Evolutionary conservation across 2,329 filamentous ascomycete genomes (phyloP).

Genomic region (Microsporum audouinii): DNA sequence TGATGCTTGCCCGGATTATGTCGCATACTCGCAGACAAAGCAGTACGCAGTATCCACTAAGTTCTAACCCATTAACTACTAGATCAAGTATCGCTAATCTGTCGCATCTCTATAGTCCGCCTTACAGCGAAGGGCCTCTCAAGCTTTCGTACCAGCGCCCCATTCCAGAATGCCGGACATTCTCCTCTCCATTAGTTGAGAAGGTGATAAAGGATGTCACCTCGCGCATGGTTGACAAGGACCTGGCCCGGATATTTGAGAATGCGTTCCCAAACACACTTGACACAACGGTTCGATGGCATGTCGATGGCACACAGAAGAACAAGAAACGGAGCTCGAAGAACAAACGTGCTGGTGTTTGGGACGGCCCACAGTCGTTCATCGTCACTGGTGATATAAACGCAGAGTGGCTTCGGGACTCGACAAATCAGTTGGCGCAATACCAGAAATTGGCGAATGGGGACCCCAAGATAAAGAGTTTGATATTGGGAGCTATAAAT

Average conservation of each 20-base stretch:
- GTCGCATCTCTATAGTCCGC: slow-evolving; percentile 44
- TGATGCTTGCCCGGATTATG: slow-evolving; percentile 21
- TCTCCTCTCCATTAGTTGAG: slow-evolving; percentile 76
- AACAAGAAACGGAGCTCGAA: slow-evolving; percentile 34
- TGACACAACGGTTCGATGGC: slow-evolving; percentile 82
- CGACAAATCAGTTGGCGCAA: slow-evolving; percentile 82
- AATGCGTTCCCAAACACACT: slow-evolving; percentile 90
- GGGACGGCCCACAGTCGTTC: slow-evolving; percentile 81
- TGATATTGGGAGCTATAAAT: slow-evolving; percentile 89
- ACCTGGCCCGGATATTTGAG: slow-evolving; percentile 84
- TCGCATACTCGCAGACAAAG: slow-evolving; percentile 18
- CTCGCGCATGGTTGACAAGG: slow-evolving; percentile 65
- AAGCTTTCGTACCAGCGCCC: slow-evolving; percentile 79
- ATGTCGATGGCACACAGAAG: slow-evolving; percentile 51
- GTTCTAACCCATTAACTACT: neutral
- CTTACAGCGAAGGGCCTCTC: slow-evolving; percentile 68
- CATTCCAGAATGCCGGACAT: slow-evolving; percentile 70
- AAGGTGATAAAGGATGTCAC: slow-evolving; percentile 76
- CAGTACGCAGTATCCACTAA: slow-evolving; percentile 9
- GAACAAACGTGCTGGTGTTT: slow-evolving; percentile 42
- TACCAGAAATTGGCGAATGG: slow-evolving; percentile 78
- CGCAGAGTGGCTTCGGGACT: slow-evolving; percentile 84
- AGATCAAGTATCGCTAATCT: neutral
- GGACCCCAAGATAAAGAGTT: slow-evolving; percentile 61
- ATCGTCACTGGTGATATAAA: slow-evolving; percentile 90